Base-by-base conservation (phyloP, 176 grass and related monocot genomes). In the Oryza meyeriana region DNA sequence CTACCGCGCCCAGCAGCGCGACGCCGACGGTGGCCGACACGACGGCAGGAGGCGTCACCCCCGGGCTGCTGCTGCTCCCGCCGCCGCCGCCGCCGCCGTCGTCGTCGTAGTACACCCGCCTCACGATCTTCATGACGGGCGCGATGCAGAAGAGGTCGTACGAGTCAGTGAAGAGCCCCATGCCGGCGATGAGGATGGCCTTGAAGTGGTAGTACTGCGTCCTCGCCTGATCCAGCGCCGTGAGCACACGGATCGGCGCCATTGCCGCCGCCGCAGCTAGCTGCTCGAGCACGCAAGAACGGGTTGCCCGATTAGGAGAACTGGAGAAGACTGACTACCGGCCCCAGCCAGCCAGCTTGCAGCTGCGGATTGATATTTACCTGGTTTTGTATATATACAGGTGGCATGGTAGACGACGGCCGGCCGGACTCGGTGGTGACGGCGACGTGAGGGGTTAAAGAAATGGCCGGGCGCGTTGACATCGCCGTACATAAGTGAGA, bases 181-280 rank as follows among this genome's bases (percentile, higher is more conserved):
- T 94, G 18, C 91, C 94, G 45, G 94, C 94, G 78, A 97, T 81
- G 9, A 97, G 55, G 80, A 97, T 91, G 35, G 91, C 91, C 80
- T 80, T 86, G 89, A 97, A 97, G 44, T 97, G 91, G 74, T 97
- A 97, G 74, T 85, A 90, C 64, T 97, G 94, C 28, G 91, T 97
- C 69, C 68, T 86, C 8, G 94, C 94, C 27, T 71, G 78, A 58
- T 97, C 94, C 25, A 97, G 89, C 77, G 84, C 86, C 44, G 80
- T 79, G 1, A 88, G 86, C 80, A 88, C 86, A 20, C 67, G 61
- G 24, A 88, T 83, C n/a, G 59, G 14, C 26, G 80, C 44, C 86
- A 88, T 83, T 18, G 47, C 22, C 58, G 39, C 0, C 12, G 76
- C 6, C n/a, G 63, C 61, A 32, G n/a, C 36, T 17, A 38, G 28